Conservation (phyloP, 2,329 filamentous ascomycete genomes). For the Exophiala phaeomuriformis region DNA sequence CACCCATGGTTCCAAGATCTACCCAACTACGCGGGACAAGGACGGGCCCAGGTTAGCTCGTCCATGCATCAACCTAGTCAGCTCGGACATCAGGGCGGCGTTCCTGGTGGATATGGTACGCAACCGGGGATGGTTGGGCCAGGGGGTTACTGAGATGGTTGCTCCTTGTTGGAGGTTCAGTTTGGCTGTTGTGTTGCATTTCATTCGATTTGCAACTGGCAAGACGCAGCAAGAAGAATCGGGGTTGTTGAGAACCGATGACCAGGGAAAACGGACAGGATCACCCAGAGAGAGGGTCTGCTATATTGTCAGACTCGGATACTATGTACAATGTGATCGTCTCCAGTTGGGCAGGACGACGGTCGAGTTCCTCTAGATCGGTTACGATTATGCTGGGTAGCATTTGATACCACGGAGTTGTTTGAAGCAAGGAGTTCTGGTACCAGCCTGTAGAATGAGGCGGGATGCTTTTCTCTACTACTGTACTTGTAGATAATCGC, state of each 20-base stretch:
- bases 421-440: no score
- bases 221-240: not conserved
- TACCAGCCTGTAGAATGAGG: no score
- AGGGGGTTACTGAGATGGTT: conserved; percentile 10
- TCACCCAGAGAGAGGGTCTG: no score
- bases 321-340: no score
- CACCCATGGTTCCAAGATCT: conserved; percentile 85
- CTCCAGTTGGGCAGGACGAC: no score
- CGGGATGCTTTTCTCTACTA: no score
- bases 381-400: no score
- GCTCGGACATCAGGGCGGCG: conserved; percentile 15
- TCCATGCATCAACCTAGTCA: conserved; percentile 19
- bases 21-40: conserved; percentile 27
- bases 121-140: conserved; percentile 23
- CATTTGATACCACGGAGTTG: no score
- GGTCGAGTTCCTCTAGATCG: no score
- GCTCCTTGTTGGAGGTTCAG: not conserved
- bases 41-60: conserved; percentile 14
- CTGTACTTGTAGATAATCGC: no score
- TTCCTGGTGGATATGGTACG: conserved; percentile 20
- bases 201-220: not conserved
- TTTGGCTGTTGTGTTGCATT: not conserved
- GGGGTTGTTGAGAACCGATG: no score
- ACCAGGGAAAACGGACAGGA: no score
- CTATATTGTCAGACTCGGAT: conserved; percentile 1